Conservation (phyloP, 2,329 filamentous ascomycete species). For the Bertia moriformis region DNA sequence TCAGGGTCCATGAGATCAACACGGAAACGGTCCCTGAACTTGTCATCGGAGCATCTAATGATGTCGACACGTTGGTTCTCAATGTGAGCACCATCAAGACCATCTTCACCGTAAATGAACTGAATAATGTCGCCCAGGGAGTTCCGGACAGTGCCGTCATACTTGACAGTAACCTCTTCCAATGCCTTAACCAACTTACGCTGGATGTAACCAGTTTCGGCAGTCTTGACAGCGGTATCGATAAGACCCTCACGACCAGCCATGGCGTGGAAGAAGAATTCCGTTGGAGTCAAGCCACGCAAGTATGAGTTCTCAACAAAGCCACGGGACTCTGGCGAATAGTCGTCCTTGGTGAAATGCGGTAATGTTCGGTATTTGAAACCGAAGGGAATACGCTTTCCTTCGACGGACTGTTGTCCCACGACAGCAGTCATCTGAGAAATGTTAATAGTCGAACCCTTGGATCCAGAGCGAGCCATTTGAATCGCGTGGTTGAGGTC, state of each 20-base stretch:
- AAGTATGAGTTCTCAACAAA: conserved; percentile 99
- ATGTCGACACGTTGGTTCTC: conserved; percentile 85
- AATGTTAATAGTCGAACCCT: conserved; percentile 98
- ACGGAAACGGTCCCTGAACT: conserved; percentile 69
- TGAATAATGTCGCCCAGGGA: conserved; percentile 92
- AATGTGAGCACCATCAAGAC: conserved; percentile 81
- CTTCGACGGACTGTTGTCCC: conserved; percentile 94
- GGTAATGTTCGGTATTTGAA: conserved; percentile 97
- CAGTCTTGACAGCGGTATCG: conserved; percentile 97
- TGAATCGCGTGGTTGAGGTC: conserved; percentile 92
- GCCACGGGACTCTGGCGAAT: conserved; percentile 88
- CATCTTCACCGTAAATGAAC: conserved; percentile 95
- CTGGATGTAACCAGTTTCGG: conserved; percentile 97
- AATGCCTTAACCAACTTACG: conserved; percentile 94
- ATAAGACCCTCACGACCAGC: conserved; percentile 99
- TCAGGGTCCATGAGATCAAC: conserved; percentile 69
- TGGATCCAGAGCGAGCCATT: conserved; percentile 93
- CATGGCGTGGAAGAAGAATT: conserved; percentile 99
- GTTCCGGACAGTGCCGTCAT: conserved; percentile 93
- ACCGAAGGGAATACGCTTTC: conserved; percentile 95
- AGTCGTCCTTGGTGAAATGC: conserved; percentile 98
- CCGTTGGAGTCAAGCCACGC: conserved; percentile 81
- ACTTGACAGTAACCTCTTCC: conserved; percentile 93
- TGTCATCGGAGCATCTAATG: conserved; percentile 62
- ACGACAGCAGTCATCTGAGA: conserved; percentile 98